These are phyloP conservation scores for Diversispora epigaea DNA, from an alignment of 192 early-diverging fungal genomes.

Conservation along the genomic window DNA sequence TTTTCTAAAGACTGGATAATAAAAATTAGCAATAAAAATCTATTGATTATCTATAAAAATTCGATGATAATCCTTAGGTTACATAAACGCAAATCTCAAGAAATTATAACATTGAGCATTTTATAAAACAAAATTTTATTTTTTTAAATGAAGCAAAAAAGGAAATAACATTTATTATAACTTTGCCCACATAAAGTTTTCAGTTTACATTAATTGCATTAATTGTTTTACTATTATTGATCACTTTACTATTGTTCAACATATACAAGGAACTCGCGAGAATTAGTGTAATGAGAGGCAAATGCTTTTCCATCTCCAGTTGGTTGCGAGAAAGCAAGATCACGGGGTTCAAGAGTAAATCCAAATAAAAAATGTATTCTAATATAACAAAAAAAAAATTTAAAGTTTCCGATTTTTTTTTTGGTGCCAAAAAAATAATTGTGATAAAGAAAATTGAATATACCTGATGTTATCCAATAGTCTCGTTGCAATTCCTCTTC, in stretches of 20 bases:
- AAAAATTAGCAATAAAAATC: no score
- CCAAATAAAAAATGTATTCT: slow-evolving; percentile 45
- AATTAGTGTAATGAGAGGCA: slow-evolving; percentile 40
- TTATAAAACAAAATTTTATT: no score
- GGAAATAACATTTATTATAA: no score
- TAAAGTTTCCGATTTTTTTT: no score
- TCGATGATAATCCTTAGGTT: no score
- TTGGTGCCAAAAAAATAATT: not conserved
- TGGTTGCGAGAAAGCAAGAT: slow-evolving; percentile 51
- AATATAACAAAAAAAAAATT: not conserved
- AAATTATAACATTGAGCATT: no score
- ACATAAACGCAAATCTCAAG: no score
- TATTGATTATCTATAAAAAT: no score
- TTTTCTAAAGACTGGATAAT: not conserved
- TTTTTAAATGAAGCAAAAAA: no score
- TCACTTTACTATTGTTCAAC: slow-evolving; percentile 10
- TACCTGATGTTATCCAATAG: slow-evolving; percentile 43
- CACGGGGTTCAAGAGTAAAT: slow-evolving; percentile 34
- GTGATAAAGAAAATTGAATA: not conserved
- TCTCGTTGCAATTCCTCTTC: slow-evolving; percentile 41
- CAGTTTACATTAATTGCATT: no score
- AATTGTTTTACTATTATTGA: no score
- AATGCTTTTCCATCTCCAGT: slow-evolving; percentile 48
- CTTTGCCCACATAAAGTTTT: no score
- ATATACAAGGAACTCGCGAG: slow-evolving; percentile 46